These are phyloP conservation scores for Chytriomyces sp. DNA, from an alignment of 192 early-diverging fungal species.

Conservation along the genomic window DNA sequence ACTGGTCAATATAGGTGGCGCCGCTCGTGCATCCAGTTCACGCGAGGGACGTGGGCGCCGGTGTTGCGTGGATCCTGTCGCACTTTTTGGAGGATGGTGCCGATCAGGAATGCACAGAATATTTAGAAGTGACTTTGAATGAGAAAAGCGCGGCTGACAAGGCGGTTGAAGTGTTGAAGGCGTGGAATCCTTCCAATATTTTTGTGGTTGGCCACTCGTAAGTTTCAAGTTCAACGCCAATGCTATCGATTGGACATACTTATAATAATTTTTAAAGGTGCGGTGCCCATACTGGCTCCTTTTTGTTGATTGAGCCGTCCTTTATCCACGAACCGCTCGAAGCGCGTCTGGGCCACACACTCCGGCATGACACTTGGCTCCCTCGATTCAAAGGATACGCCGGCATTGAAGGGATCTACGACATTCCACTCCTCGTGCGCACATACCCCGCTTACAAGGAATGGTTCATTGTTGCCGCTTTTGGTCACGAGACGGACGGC, in stretches of 20 bases:
- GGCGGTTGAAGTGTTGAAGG: background rate
- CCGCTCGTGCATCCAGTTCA: slow-evolving; percentile 64
- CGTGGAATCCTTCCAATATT: slow-evolving; percentile 11
- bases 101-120: no score
- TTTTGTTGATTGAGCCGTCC: slow-evolving; percentile 60
- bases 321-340: slow-evolving; percentile 9
- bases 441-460: slow-evolving; percentile 69
- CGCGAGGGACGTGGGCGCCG: slow-evolving; percentile 61
- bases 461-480: slow-evolving; percentile 72
- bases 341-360: background rate
- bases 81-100: background rate
- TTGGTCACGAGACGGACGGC: slow-evolving; percentile 48
- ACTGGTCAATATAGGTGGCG: no score
- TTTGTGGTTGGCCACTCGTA: background rate
- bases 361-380: background rate
- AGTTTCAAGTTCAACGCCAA: slow-evolving; percentile 2
- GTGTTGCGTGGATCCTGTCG: slow-evolving; percentile 53
- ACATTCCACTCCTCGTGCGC: slow-evolving; percentile 65
- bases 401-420: slow-evolving; percentile 85
- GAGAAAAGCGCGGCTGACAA: background rate
- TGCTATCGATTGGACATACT: slow-evolving; percentile 2
- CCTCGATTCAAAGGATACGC: slow-evolving; percentile 60
- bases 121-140: background rate
- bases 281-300: slow-evolving; percentile 74
- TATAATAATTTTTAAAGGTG: slow-evolving; percentile 72